These are phyloP conservation scores for Ceratobasidium theobromae DNA, from an alignment of 1,284 basidiomycete genomes.

Conservation along the genomic window DNA sequence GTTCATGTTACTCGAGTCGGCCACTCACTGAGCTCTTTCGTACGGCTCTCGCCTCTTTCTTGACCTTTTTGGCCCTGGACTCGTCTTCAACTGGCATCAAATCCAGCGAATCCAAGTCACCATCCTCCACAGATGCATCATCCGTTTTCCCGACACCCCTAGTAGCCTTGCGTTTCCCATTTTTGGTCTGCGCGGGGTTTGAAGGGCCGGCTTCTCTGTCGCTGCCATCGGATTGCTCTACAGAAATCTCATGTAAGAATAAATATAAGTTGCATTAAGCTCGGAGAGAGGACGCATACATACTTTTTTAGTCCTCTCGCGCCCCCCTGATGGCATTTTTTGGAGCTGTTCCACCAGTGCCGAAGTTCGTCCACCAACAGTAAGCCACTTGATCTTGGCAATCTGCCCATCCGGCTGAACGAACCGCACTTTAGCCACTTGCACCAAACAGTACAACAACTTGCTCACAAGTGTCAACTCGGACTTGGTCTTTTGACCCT, in stretches of 20 bases:
- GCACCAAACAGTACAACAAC: conserved; percentile 22
- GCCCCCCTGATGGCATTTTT: conserved; percentile 26
- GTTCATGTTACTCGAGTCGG: too few relatives aligned
- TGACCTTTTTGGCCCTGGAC: neutral
- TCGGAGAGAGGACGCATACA: neutral
- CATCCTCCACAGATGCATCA: neutral
- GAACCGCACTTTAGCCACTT: conserved; percentile 24
- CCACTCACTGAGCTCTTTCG: conserved; percentile 8
- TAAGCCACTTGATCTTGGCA: conserved; percentile 75
- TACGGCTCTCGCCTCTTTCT: neutral
- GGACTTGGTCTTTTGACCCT: conserved; percentile 62
- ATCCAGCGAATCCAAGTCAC: conserved; percentile 9
- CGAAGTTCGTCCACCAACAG: conserved; percentile 79
- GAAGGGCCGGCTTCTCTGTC: neutral
- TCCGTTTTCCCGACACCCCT: neutral
- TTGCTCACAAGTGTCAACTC: conserved; percentile 51
- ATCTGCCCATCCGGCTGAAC: conserved; percentile 64
- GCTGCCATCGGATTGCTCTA: neutral
- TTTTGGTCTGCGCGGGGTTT: conserved; percentile 12
- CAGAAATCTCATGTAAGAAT: neutral
- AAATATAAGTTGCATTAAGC: neutral
- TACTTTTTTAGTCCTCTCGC: conserved; percentile 3
- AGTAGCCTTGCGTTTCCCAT: conserved; percentile 12
- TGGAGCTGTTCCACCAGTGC: conserved; percentile 73
- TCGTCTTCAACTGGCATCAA: conserved; percentile 3